Conservation (phyloP, 768 basidiomycete species). For the Rhodotorula diobovata region DNA sequence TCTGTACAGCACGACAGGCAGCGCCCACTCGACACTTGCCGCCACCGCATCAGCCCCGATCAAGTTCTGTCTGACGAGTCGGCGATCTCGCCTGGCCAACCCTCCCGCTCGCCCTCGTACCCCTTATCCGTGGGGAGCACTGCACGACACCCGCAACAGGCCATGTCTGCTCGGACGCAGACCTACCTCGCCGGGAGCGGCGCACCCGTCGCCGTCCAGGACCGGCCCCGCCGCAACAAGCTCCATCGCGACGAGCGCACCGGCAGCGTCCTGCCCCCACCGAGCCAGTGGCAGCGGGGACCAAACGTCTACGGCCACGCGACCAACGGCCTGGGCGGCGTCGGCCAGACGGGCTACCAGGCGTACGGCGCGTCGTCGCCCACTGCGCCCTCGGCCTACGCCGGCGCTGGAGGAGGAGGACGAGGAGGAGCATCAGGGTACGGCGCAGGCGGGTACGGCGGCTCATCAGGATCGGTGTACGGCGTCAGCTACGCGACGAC, state of each 20-base stretch:
- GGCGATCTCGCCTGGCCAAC: background rate
- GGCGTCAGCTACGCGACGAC: constrained; percentile 10
- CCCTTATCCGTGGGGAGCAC: background rate
- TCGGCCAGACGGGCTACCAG: constrained; percentile 29
- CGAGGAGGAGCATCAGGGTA: too few species aligned
- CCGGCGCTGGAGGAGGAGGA: too few species aligned
- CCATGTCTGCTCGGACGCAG: background rate
- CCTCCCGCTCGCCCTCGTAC: background rate
- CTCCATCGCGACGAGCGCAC: constrained; percentile 18
- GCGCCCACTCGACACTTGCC: too few species aligned
- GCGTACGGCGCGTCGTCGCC: background rate
- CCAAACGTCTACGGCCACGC: constrained; percentile 21
- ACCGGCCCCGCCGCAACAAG: constrained; percentile 13
- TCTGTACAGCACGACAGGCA: too few species aligned
- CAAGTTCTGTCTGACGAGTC: too few species aligned
- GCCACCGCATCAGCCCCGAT: too few species aligned
- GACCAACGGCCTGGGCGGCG: constrained; percentile 1
- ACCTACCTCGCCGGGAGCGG: constrained; percentile 2
- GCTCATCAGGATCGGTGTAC: background rate
- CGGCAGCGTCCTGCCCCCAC: constrained; percentile 20
- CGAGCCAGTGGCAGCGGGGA: constrained; percentile 8
- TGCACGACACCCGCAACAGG: background rate
- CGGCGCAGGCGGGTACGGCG: background rate
- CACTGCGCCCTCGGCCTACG: background rate
- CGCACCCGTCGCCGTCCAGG: background rate